Evolutionary conservation across 495 filamentous ascomycete species (phyloP).

Genomic region (Penicillium arizonense): DNA sequence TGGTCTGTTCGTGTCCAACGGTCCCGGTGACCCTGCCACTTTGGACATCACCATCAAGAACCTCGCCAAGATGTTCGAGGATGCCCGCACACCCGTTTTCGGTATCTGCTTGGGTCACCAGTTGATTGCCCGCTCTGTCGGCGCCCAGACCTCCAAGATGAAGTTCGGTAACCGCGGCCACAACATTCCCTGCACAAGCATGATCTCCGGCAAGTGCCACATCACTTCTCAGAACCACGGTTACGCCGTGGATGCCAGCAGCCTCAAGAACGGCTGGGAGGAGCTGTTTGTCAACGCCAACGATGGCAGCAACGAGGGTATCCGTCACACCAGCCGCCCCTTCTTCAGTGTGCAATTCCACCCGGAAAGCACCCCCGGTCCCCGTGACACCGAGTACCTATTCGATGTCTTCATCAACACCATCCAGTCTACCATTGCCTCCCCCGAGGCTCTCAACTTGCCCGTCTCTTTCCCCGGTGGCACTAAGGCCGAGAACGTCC

Average conservation of each 20-base stretch:
- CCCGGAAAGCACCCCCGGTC: slow-evolving; percentile 92
- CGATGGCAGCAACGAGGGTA: slow-evolving; percentile 96
- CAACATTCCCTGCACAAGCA: slow-evolving; percentile 96
- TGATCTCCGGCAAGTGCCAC: slow-evolving; percentile 91
- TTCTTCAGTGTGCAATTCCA: slow-evolving; percentile 99
- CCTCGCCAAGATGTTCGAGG: slow-evolving; percentile 66
- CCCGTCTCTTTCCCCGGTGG: slow-evolving; percentile 87
- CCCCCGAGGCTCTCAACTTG: slow-evolving; percentile 58
- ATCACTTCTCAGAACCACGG: slow-evolving; percentile 99
- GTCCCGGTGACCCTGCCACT: slow-evolving; percentile 90
- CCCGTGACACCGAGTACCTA: slow-evolving; percentile 92
- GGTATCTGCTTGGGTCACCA: slow-evolving; percentile 98
- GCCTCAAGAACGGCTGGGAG: slow-evolving; percentile 75
- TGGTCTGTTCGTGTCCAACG: slow-evolving; percentile 96
- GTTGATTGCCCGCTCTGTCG: slow-evolving; percentile 85
- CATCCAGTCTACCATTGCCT: slow-evolving; percentile 63
- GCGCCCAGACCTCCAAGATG: slow-evolving; percentile 89
- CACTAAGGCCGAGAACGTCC: slow-evolving; percentile 69
- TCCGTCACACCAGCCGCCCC: slow-evolving; percentile 78
- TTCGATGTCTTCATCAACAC: slow-evolving; percentile 95
- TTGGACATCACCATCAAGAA: slow-evolving; percentile 73
- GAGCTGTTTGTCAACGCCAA: slow-evolving; percentile 98
- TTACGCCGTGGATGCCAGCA: slow-evolving; percentile 81
- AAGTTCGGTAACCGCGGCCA: slow-evolving; percentile 98
- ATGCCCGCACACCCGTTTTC: slow-evolving; percentile 82